These are phyloP conservation scores for Scenedesmus sp. DNA, from an alignment of 163 green algal species.

Conservation along the genomic window DNA sequence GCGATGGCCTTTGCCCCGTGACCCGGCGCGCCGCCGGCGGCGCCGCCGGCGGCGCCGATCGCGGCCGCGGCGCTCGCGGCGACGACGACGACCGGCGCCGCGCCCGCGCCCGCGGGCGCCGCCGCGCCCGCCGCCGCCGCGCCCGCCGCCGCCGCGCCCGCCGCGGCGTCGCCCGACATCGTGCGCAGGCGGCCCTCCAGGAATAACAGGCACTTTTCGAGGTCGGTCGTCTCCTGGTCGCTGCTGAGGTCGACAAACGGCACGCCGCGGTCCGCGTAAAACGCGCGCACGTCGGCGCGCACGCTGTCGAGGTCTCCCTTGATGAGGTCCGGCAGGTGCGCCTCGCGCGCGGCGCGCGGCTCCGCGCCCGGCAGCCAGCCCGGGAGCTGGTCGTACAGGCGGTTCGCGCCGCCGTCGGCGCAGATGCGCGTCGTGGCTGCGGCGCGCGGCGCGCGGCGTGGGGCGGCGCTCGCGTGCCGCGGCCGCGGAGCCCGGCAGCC, in stretches of 20 bases:
- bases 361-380: conserved; percentile 3
- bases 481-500: neutral
- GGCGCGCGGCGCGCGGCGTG: neutral
- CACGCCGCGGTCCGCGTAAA: conserved; percentile 72
- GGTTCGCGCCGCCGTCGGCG: conserved; percentile 87
- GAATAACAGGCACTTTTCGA: conserved; percentile 84
- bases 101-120: too few relatives aligned
- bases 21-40: neutral
- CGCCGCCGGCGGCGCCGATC: too few relatives aligned
- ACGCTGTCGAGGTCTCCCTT: conserved; percentile 91
- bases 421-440: conserved; percentile 76
- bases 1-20: conserved; percentile 3
- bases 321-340: conserved; percentile 78
- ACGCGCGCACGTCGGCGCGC: conserved; percentile 72
- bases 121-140: neutral
- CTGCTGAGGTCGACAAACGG: conserved; percentile 73
- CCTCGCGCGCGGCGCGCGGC: conserved; percentile 18
- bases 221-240: conserved; percentile 94
- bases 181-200: conserved; percentile 32
- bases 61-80: too few relatives aligned
- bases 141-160: neutral
- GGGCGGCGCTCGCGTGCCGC: neutral
- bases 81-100: too few relatives aligned
- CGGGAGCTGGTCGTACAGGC: conserved; percentile 76
- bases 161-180: neutral